Percentiles rank a stretch among this genome's conserved stretches.
Conservation (phyloP, 306 rosid species). For the Prunus mira region DNA sequence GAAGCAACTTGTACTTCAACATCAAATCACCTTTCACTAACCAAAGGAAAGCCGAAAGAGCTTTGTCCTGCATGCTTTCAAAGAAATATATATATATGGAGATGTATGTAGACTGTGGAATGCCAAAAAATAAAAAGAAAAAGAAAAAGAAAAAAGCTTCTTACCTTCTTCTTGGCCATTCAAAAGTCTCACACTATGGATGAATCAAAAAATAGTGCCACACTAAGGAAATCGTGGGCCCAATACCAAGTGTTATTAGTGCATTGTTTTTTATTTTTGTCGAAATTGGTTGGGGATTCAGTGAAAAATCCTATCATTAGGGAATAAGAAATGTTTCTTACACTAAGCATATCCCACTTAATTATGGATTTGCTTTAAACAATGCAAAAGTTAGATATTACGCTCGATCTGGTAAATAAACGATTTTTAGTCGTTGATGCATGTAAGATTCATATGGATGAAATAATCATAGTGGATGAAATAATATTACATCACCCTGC, state of each 20-base stretch:
- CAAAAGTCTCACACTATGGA: conserved; percentile 16
- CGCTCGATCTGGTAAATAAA: too few species aligned
- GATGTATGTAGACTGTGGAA: neutral
- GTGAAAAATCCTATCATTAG: conserved; percentile 47
- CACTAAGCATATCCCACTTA: conserved; percentile 36
- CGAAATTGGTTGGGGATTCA: conserved; percentile 52
- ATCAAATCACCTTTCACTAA: conserved; percentile 4
- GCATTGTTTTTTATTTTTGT: conserved; percentile 33
- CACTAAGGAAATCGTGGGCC: neutral
- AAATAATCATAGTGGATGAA: conserved; percentile 29
- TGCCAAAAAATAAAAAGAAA: neutral
- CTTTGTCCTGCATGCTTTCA: neutral
- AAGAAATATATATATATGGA: neutral
- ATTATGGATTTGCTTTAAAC: conserved; percentile 11
- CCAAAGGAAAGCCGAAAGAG: conserved; percentile 6
- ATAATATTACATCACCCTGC: neutral
- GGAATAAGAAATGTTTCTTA: conserved; percentile 44
- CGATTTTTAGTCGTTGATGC: too few species aligned
- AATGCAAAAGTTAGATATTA: too few species aligned
- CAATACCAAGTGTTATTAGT: conserved; percentile 9
- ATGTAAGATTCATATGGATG: too few species aligned
- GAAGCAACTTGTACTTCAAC: neutral
- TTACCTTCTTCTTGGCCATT: conserved; percentile 24
- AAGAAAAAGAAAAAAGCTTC: neutral
- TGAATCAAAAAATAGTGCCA: neutral